Evolutionary conservation across 108 stramenopile genomes (phyloP).

Genomic region (Pseudonitzschia delicatissima): DNA sequence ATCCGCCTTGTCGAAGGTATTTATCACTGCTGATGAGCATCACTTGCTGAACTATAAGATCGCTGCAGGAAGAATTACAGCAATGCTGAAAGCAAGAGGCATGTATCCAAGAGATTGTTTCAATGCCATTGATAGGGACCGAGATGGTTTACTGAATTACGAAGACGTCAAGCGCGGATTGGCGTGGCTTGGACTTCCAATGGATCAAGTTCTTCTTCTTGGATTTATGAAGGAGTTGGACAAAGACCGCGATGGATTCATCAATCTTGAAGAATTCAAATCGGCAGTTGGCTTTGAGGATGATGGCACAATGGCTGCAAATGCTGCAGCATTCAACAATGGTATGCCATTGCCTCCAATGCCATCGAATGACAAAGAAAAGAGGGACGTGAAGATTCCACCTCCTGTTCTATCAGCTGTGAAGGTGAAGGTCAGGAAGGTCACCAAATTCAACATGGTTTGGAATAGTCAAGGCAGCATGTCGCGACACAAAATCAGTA

Average conservation of each 20-base stretch:
- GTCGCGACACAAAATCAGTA: constrained; percentile 86
- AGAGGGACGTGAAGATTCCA: constrained; percentile 71
- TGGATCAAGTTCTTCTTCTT: constrained; percentile 71
- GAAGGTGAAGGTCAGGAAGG: constrained; percentile 93
- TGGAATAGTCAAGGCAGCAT: constrained; percentile 96
- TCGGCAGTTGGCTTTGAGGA: constrained; percentile 90
- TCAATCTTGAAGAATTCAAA: constrained; percentile 96
- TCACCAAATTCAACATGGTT: constrained; percentile 72
- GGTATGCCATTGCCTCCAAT: constrained; percentile 80
- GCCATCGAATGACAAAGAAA: constrained; percentile 67
- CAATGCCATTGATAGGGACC: constrained; percentile 91
- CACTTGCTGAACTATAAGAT: constrained; percentile 94
- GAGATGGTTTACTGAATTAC: constrained; percentile 89
- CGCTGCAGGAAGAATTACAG: constrained; percentile 88
- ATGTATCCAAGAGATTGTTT: constrained; percentile 96
- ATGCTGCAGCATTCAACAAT: constrained; percentile 63
- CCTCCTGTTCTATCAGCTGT: constrained; percentile 86
- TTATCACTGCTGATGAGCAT: constrained; percentile 93
- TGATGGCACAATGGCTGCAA: constrained; percentile 50
- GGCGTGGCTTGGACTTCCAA: constrained; percentile 91
- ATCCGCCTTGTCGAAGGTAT: constrained; percentile 91
- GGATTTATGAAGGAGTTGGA: constrained; percentile 93
- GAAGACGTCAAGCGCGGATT: constrained; percentile 95
- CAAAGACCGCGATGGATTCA: constrained; percentile 90
- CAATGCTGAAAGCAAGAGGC: constrained; percentile 87